Evolutionary conservation across 768 basidiomycete genomes (phyloP), one percentile per base, ranked within the genome.

Genomic region (Piloderma croceum): DNA sequence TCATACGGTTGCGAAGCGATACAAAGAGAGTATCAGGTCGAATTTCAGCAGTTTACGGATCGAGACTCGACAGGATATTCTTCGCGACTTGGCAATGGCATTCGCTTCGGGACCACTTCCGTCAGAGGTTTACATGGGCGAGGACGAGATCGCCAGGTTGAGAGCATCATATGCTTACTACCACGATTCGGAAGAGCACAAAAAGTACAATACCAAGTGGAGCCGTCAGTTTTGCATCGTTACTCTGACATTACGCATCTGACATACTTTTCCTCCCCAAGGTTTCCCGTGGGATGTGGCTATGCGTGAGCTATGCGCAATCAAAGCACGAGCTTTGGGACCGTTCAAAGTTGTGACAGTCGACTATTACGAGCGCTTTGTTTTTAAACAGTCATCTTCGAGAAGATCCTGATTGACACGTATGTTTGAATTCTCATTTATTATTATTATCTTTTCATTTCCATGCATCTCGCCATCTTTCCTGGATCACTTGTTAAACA

Each of bases 111-210:
- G 36, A 12, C 62, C 60, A 3, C 18, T 35, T 9, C 15, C 21
- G 42, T 42, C 43, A 46, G 50, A 38, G 36, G 52, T 29, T 9
- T 15, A 9, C 10, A 9, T 29, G 27, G 9, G 10, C 5, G 52
- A 44, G 11, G 44, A 48, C 7, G 49, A 58, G 22, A 44, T 60
- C 2, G 31, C 38, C 17, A 40, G 48, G 15, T 37, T 69, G 33
- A 61, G 58, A 41, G 67, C 67, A 19, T 67, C 68, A 24, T 69
- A 58, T 34, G 66, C 65, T 3, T 69, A 68, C 45, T 22, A 52
- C 5, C 43, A 56, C 25, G 61, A 59, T 38, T 45, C 42, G 41
- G 39, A 21, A n/a, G 38, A 7, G 5, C 19, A 6, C 1, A 29
- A 38, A 6, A 31, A 15, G n/a, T 15, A 17, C 20, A 50, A 52